Evolutionary conservation across 2,329 filamentous ascomycete species (phyloP).

Genomic region (Daldinia sp.): DNA sequence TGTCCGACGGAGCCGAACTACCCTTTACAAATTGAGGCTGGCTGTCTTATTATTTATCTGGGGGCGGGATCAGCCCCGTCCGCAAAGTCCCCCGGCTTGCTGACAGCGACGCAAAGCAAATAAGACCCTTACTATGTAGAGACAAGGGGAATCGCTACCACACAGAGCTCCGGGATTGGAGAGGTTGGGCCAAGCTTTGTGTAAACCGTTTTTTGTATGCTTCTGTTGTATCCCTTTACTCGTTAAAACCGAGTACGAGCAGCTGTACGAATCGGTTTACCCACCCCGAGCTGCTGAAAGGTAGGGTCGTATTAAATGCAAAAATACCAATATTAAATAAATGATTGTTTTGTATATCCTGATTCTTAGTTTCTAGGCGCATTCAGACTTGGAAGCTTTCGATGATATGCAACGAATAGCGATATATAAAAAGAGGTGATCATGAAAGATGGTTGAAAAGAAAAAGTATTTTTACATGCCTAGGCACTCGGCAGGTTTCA

Average conservation of each 20-base stretch:
- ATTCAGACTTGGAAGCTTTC: background rate
- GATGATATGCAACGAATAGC: background rate
- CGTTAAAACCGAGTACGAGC: background rate
- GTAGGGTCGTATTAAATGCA: background rate
- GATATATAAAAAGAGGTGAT: background rate
- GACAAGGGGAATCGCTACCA: conserved; percentile 1
- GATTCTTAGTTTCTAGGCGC: background rate
- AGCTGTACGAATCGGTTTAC: background rate
- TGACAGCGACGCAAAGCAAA: conserved; percentile 22
- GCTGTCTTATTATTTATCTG: background rate
- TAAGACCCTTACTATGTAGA: conserved; percentile 14
- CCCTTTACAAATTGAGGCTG: conserved; percentile 16
- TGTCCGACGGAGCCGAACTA: conserved; percentile 41
- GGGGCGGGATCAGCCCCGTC: conserved; percentile 3
- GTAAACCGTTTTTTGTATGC: background rate
- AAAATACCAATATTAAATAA: conserved; percentile 1
- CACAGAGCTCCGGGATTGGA: background rate
- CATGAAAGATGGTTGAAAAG: background rate
- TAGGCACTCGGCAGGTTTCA: background rate
- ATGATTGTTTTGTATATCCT: conserved; percentile 4
- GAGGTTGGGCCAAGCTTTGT: too few relatives aligned
- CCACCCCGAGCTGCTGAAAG: background rate
- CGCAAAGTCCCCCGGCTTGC: conserved; percentile 8
- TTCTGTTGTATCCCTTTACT: conserved; percentile 9
- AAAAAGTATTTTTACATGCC: background rate